Evolutionary conservation across 352 stramenopile genomes (phyloP), one percentile per base, ranked within the genome.

Genomic region (Poterioochromonas sp.): DNA sequence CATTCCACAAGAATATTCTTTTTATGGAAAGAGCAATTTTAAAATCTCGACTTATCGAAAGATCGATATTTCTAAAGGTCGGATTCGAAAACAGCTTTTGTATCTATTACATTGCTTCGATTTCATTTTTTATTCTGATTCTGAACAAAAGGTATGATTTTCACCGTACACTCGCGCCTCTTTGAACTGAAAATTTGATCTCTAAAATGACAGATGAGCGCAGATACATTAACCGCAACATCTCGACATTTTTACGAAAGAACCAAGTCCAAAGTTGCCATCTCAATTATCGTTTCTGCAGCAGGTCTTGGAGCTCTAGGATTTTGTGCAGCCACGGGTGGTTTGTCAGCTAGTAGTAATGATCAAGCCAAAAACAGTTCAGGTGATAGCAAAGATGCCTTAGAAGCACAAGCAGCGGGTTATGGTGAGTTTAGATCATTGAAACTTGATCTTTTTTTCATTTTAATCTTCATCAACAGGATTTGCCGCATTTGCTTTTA

Each of bases 401-500:
- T 20, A 11, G 44, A 53, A 22, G 44, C 44, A 22, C 22, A 20
- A 11, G 22, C 11, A 20, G 44, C 44, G 44, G 44, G 44, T 20
- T 53, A 20, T 53, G n/a, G n/a, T n/a, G n/a, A n/a, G n/a, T n/a
- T n/a, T n/a, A n/a, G n/a, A n/a, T n/a, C n/a, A 58, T 58, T 58
- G 15, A 26, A 26, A 26, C 47, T 58, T 26, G 47, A 15, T 26
- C 47, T 26, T 58, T 26, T 26, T 26, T 26, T 26, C 15, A 58
- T 58, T 15, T 26, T 58, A 58, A 26, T 58, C 26, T 58, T 15
- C 26, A 26, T 58, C 26, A 26, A 26, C 47, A 58, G 65, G 65
- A 51, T 74, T 74, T 54, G 65, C 65, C 34, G 3, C 39, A 58
- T 74, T 74, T 34, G 8, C 12, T 39, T 74, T 37, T 39, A 53